phyloP scores from a whole-genome alignment of 169 alveolate species.

The Plasmodium inui region DNA sequence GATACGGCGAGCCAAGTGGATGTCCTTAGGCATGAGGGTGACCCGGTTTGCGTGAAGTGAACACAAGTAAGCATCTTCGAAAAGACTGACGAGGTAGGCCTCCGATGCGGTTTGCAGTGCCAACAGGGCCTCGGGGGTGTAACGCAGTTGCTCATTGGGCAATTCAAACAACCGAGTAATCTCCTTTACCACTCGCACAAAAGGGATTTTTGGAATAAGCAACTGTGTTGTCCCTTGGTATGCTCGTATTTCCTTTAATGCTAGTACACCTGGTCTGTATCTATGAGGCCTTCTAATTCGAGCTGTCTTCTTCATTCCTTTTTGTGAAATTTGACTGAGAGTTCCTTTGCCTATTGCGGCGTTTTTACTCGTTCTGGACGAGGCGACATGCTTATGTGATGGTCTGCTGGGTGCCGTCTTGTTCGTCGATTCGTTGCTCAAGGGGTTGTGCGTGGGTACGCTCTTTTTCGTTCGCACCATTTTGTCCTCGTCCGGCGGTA shows the following conservation, averaged over 20 bases:
- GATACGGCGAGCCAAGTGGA: constrained; percentile 87
- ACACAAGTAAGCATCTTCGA: constrained; percentile 89
- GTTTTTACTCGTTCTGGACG: neutral
- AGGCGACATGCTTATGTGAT: constrained; percentile 1
- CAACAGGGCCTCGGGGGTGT: constrained; percentile 85
- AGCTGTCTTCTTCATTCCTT: constrained; percentile 5
- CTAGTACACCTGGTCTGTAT: constrained; percentile 91
- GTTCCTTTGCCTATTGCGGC: neutral
- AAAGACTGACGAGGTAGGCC: constrained; percentile 86
- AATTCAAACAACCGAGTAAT: constrained; percentile 84
- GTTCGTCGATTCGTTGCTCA: neutral
- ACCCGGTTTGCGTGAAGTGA: constrained; percentile 90
- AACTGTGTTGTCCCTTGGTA: constrained; percentile 94
- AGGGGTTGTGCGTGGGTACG: constrained; percentile 30
- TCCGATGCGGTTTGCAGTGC: constrained; percentile 90
- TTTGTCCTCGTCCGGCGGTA: neutral
- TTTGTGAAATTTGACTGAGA: neutral
- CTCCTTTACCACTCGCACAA: constrained; percentile 96
- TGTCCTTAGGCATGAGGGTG: constrained; percentile 89
- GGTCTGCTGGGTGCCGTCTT: constrained; percentile 10
- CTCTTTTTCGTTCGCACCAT: constrained; percentile 57
- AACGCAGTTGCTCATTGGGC: constrained; percentile 81
- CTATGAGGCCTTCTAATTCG: constrained; percentile 64
- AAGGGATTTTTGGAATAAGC: constrained; percentile 95
- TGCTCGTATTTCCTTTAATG: constrained; percentile 94